phyloP scores from a whole-genome alignment of 805 yeast genomes.

The Suhomyces tanzawaensis region DNA sequence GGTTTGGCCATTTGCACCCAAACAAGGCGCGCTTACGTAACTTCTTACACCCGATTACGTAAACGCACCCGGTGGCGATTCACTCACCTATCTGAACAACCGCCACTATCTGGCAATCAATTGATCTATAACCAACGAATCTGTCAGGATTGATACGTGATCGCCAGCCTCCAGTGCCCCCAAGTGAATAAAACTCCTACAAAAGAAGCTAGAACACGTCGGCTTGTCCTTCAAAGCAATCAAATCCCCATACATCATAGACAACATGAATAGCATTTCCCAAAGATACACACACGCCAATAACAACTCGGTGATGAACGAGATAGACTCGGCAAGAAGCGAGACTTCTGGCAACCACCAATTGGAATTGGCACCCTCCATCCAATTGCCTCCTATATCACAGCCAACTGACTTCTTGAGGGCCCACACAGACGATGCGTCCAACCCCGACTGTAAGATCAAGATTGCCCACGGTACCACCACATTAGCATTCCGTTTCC shows the following conservation, averaged over 20 bases:
- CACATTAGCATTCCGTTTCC: conserved; percentile 91
- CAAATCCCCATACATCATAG: no score
- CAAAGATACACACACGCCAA: conserved; percentile 34
- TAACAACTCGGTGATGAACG: conserved; percentile 24
- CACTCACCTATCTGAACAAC: no score
- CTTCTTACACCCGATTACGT: not conserved
- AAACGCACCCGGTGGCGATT: not conserved
- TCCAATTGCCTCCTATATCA: conserved; percentile 77
- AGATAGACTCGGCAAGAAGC: conserved; percentile 26
- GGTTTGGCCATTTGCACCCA: not conserved
- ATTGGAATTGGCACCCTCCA: conserved; percentile 53
- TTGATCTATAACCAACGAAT: no score
- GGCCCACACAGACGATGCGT: conserved; percentile 96
- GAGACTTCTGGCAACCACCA: conserved; percentile 17
- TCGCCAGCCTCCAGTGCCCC: no score
- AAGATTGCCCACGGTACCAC: conserved; percentile 99
- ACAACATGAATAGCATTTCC: conserved; percentile 41
- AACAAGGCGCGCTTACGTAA: not conserved
- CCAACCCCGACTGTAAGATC: conserved; percentile 90
- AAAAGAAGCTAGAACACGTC: no score
- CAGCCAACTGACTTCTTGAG: conserved; percentile 89
- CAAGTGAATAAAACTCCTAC: no score
- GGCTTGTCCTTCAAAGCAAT: no score
- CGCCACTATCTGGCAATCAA: no score
- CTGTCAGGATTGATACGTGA: no score